Conservation (phyloP, 257 asterid species). For the Eustoma russellianum region DNA sequence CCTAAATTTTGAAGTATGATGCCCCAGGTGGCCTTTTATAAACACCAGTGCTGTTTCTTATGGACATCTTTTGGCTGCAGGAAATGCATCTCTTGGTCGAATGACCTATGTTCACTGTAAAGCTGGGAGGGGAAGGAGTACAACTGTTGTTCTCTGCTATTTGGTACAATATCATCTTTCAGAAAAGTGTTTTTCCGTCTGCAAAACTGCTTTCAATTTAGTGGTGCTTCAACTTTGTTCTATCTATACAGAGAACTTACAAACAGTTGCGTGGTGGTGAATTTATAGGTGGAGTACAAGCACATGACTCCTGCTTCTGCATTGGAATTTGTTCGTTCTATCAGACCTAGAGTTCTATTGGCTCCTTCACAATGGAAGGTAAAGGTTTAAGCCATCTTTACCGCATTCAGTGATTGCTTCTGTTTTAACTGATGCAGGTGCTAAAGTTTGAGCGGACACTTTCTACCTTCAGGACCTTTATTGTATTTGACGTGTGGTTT, state of each 20-base stretch:
- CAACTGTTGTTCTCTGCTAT: constrained; percentile 86
- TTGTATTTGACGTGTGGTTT: neutral
- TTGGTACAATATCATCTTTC: constrained; percentile 30
- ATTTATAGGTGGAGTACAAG: constrained; percentile 67
- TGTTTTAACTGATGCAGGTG: no score
- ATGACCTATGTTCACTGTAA: constrained; percentile 88
- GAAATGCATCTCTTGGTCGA: constrained; percentile 51
- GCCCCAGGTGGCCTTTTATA: constrained; percentile 2
- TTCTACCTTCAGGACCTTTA: neutral
- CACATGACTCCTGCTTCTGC: constrained; percentile 78
- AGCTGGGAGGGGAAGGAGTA: constrained; percentile 98
- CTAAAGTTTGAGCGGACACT: no score
- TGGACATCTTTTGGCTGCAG: constrained; percentile 20
- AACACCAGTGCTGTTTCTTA: constrained; percentile 1
- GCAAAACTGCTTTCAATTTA: no score
- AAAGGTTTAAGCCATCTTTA: neutral
- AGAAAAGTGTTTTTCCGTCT: no score
- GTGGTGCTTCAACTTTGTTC: neutral
- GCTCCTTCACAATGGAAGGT: constrained; percentile 97
- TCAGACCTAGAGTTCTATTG: constrained; percentile 72
- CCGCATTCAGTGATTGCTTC: no score
- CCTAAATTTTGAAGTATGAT: neutral
- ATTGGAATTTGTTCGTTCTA: constrained; percentile 72
- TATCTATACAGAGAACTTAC: no score
- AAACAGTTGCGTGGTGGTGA: neutral